Conservation (phyloP, 2,329 filamentous ascomycete genomes). For the Ophiostoma perfectum region DNA sequence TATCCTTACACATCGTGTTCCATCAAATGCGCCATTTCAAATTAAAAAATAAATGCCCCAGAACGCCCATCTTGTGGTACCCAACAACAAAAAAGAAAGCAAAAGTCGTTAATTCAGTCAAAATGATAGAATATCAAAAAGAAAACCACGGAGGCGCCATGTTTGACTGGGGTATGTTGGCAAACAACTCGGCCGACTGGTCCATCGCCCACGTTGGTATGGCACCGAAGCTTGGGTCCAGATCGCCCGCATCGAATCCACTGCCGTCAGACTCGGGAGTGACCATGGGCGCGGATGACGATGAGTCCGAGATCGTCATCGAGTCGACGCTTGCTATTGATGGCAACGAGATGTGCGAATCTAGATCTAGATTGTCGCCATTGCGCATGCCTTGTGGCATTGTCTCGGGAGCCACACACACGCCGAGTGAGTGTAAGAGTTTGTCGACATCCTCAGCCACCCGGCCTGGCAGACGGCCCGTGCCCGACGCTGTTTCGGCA, state of each 20-base stretch:
- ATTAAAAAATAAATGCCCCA: background rate
- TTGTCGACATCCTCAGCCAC: background rate
- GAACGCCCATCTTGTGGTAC: background rate
- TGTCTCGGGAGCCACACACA: background rate
- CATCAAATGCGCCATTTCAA: too few relatives aligned
- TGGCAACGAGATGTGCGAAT: background rate
- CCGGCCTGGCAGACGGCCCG: background rate
- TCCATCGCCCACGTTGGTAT: slow-evolving; percentile 15
- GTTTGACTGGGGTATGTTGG: slow-evolving; percentile 16
- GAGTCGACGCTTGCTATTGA: background rate
- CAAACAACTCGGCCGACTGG: slow-evolving; percentile 20
- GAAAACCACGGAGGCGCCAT: slow-evolving; percentile 20
- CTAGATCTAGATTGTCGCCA: background rate
- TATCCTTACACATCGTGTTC: too few relatives aligned
- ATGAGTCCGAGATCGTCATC: slow-evolving; percentile 7
- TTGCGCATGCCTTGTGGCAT: background rate
- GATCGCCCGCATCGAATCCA: background rate
- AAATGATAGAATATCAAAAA: slow-evolving; percentile 8
- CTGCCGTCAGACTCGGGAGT: background rate
- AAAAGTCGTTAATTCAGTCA: background rate
- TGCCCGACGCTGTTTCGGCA: background rate
- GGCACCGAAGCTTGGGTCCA: background rate
- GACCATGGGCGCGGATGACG: background rate
- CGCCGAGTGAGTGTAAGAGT: background rate
- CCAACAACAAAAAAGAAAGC: background rate